Evolutionary conservation across 257 asterid genomes (phyloP).

Genomic region (Lycium barbarum): DNA sequence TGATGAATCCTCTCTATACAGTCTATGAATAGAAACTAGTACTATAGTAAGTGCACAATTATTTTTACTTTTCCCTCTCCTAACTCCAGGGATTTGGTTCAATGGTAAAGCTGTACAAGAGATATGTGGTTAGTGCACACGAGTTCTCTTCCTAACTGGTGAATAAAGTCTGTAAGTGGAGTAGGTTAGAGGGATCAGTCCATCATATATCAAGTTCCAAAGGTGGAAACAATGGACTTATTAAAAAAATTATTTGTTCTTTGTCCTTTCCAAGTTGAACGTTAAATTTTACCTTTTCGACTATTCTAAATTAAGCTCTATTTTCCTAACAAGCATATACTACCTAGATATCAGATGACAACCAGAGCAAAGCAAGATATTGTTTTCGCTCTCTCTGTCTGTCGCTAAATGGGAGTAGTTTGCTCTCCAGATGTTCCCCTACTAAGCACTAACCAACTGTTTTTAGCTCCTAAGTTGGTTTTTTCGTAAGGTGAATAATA

Average conservation of each 20-base stretch:
- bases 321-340: not conserved
- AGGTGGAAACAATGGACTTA: not conserved
- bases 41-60: not conserved
- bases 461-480: not conserved
- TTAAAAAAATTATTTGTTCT: not conserved
- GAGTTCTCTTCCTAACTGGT: not conserved
- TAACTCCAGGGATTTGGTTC: not conserved
- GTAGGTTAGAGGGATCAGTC: not conserved
- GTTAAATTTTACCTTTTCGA: not conserved
- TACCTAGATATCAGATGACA: slow-evolving; percentile 1
- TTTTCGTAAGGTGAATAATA: not conserved
- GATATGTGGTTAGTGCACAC: not conserved
- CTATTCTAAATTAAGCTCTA: slow-evolving; percentile 21
- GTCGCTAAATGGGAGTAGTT: not conserved
- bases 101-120: not conserved
- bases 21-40: not conserved
- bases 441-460: not conserved
- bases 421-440: slow-evolving; percentile 24
- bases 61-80: not conserved
- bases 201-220: not conserved
- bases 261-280: not conserved
- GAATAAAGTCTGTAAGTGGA: not conserved
- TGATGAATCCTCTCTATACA: not conserved
- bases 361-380: not conserved
- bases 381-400: not conserved